Base-by-base conservation (phyloP, 1,284 basidiomycete species). In the Agaricales sp. region DNA sequence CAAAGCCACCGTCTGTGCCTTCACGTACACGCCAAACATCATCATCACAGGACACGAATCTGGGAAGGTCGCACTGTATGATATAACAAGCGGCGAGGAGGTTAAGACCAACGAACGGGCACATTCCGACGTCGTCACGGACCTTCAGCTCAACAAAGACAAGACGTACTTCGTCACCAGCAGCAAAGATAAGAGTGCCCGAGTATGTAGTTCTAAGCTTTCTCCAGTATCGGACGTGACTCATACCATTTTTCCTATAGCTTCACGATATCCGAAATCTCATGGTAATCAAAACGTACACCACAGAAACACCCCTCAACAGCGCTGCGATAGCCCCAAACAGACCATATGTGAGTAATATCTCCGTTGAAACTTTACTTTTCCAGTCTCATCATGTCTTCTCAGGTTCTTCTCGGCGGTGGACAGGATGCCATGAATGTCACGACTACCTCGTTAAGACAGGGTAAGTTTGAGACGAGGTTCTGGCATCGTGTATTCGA, bases 401-500 rank as follows among this genome's bases (percentile, higher is more conserved):
- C n/a, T 22, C 54, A 91, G 87, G 72, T 95, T 46, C 77, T 96
- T 25, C 73, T 97, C 38, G 96, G 96, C 48, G 95, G 95, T 67
- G 95, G 95, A 50, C 95, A 98, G 68, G 95, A 98, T 63, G 95
- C 95, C 6, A 97, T 95, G 93, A 87, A 75, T 61, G 95, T 99
- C 50, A 98, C 96, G 13, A 98, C 92, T 3, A 99, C 95, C 1
- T 92, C 89, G 3, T 65, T 84, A 30, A 81, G 95, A 50, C 91
- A 96, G 64, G 96, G 95, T 38, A 95, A 96, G 67, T 99, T 99
- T 66, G 96, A 99, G 71, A 92, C 93, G 2, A 78, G 94, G 45
- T 98, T 99, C 74, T 99, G 93, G 92, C 95, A 99, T 75, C 92
- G 90, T 62, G 78, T 99, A 41, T 92, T 98, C 59, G 95, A 98